Percentiles rank a stretch among this genome's conserved stretches.
phyloP scores from a whole-genome alignment of 768 basidiomycete genomes.

The Tylopilus felleus region DNA sequence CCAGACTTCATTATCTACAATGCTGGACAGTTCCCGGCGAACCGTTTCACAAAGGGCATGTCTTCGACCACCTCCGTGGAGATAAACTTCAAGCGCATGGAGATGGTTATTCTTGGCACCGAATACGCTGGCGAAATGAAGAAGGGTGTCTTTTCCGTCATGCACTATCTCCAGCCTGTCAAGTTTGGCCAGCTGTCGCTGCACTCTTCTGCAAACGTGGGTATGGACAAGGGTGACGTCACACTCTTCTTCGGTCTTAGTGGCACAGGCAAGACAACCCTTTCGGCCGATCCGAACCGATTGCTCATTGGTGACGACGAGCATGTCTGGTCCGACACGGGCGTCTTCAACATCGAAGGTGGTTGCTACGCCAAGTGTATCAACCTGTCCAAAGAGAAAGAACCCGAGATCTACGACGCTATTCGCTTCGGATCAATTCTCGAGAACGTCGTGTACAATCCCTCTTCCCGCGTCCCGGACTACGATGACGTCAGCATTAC shows the following conservation, averaged over 20 bases:
- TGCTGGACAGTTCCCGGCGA: slow-evolving; percentile 99
- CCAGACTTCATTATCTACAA: slow-evolving; percentile 99
- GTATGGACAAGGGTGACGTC: slow-evolving; percentile 83
- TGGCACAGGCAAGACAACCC: slow-evolving; percentile 97
- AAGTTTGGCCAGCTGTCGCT: slow-evolving; percentile 97
- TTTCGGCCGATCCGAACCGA: slow-evolving; percentile 93
- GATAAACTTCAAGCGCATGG: slow-evolving; percentile 99
- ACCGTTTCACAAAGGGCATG: slow-evolving; percentile 99
- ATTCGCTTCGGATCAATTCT: slow-evolving; percentile 95
- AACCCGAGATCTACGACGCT: slow-evolving; percentile 95
- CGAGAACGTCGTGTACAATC: slow-evolving; percentile 98
- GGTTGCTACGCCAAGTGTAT: slow-evolving; percentile 99
- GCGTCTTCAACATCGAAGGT: slow-evolving; percentile 99
- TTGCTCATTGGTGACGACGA: slow-evolving; percentile 98
- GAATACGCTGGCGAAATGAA: slow-evolving; percentile 99
- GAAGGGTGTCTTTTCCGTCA: slow-evolving; percentile 99
- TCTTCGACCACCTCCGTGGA: slow-evolving; percentile 98
- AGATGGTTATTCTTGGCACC: slow-evolving; percentile 99
- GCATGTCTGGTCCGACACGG: slow-evolving; percentile 98
- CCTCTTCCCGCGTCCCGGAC: slow-evolving; percentile 75
- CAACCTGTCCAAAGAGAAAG: slow-evolving; percentile 95
- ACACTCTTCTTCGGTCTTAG: slow-evolving; percentile 99
- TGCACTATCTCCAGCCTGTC: slow-evolving; percentile 99
- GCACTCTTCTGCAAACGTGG: slow-evolving; percentile 97
- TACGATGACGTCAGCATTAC: slow-evolving; percentile 97